Conservation (phyloP, 176 grass and related monocot genomes). For the Hyparrhenia diplandra region DNA sequence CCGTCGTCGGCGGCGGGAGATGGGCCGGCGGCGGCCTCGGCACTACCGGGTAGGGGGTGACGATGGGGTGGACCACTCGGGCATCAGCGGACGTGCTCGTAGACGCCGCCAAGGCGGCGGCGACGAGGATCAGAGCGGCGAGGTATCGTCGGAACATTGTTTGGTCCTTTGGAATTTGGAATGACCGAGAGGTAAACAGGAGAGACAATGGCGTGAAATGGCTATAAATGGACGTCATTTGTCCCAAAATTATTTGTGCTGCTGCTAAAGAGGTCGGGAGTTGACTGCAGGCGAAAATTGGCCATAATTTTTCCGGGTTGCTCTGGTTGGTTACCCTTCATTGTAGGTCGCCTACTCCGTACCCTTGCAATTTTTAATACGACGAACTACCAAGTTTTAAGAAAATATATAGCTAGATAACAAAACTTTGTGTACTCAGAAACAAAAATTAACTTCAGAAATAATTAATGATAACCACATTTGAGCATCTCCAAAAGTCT, state of each 20-base stretch:
- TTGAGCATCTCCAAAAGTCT: too few relatives aligned
- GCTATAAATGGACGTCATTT: neutral
- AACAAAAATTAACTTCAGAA: too few relatives aligned
- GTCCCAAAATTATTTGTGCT: slow-evolving; percentile 8
- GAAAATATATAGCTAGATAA: neutral
- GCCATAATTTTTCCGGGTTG: slow-evolving; percentile 19
- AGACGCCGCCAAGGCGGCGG: slow-evolving; percentile 19
- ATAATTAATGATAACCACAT: too few relatives aligned
- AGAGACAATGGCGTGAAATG: neutral
- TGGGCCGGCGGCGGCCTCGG: neutral
- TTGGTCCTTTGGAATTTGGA: neutral
- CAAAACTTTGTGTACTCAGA: neutral
- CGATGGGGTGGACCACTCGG: slow-evolving; percentile 23
- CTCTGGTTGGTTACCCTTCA: slow-evolving; percentile 31
- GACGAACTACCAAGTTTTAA: neutral
- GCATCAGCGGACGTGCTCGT: neutral
- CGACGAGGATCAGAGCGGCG: slow-evolving; percentile 1
- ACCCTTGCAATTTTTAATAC: neutral
- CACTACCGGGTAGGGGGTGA: neutral
- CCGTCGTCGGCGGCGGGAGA: neutral
- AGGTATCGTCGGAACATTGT: slow-evolving; percentile 33
- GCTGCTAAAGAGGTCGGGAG: slow-evolving; percentile 5
- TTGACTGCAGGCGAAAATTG: slow-evolving; percentile 21
- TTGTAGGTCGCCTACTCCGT: slow-evolving; percentile 11
- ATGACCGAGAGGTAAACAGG: neutral